Base-by-base conservation (phyloP, 2,329 filamentous ascomycete species). In the Fusarium duplospermum region DNA sequence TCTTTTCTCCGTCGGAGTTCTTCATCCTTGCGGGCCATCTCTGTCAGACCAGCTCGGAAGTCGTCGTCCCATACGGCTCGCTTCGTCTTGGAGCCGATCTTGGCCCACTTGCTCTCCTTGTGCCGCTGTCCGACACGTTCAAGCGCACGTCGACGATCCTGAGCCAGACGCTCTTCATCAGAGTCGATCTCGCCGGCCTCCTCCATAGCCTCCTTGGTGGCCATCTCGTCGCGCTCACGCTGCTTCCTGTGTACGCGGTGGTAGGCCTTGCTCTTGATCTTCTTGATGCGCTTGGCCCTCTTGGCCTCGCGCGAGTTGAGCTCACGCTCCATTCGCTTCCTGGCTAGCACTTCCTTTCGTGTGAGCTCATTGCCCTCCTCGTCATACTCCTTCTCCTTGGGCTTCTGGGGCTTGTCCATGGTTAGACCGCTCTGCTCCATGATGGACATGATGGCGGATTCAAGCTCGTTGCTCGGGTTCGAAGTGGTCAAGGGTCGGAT, bases 261-360 rank as follows among this genome's bases (percentile, higher is more conserved):
- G 81, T 97, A 99, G 0, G 95, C 90, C 83, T 98, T 99, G 81
- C 94, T 97, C 88, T 99, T 99, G 85, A 99, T 99, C 87, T 98
- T 98, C 86, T 98, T 98, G 84, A 99, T 94, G 27, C 96, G 92
- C 84, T 95, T 97, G 9, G 95, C 90, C 66, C 95, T 93, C 50
- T 95, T 92, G 79, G 97, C 93, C 83, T 98, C 96, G 13, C 95
- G 90, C 77, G 97, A 98, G 74, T 96, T 89, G 9, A 98, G 85
- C 78, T 98, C 96, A 75, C 96, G 89, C 72, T 94, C 91, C 81
- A 91, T 92, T 14, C 96, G 92, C 66, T 96, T 89, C 79, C 95
- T 91, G 57, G 92, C 91, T 65, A 92, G 88, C 27, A 94, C 88
- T 57, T 92, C 92, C 79, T 91, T 92, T 57, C 92, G 87, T 2